Evolutionary conservation across 2,329 filamentous ascomycete species (phyloP).

Genomic region (Elsinoe arachidis): DNA sequence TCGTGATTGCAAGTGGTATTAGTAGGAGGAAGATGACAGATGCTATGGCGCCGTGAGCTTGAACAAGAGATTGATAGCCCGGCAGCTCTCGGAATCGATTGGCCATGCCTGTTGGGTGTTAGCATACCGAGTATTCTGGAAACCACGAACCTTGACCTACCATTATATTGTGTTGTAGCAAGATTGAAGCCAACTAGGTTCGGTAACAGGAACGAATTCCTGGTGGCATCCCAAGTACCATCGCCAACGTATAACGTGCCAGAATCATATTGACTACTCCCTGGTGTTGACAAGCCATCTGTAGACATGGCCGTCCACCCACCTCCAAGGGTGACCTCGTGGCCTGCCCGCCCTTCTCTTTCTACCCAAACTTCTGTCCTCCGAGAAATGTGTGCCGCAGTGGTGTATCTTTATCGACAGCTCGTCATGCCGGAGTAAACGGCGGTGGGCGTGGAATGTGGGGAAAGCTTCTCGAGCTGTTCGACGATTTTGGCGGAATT

Average conservation of each 20-base stretch:
- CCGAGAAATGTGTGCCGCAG: background rate
- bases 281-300: slow-evolving; percentile 53
- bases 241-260: slow-evolving; percentile 70
- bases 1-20: slow-evolving; percentile 64
- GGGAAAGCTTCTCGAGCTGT: background rate
- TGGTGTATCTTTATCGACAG: background rate
- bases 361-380: background rate
- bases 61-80: slow-evolving; percentile 63
- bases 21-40: slow-evolving; percentile 66
- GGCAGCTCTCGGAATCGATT: slow-evolving; percentile 63
- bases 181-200: slow-evolving; percentile 70
- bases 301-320: slow-evolving; percentile 21
- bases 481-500: no score
- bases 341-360: background rate
- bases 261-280: slow-evolving; percentile 64
- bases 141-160: slow-evolving; percentile 36
- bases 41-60: slow-evolving; percentile 63
- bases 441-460: slow-evolving; percentile 4
- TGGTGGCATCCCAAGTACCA: slow-evolving; percentile 72
- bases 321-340: background rate
- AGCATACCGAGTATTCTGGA: background rate
- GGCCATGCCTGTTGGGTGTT: slow-evolving; percentile 58
- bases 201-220: slow-evolving; percentile 69
- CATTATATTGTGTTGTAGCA: slow-evolving; percentile 77
- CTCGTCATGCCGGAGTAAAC: slow-evolving; percentile 2